Base-by-base conservation (phyloP, 495 filamentous ascomycete species). In the Daldinia caldariorum region DNA sequence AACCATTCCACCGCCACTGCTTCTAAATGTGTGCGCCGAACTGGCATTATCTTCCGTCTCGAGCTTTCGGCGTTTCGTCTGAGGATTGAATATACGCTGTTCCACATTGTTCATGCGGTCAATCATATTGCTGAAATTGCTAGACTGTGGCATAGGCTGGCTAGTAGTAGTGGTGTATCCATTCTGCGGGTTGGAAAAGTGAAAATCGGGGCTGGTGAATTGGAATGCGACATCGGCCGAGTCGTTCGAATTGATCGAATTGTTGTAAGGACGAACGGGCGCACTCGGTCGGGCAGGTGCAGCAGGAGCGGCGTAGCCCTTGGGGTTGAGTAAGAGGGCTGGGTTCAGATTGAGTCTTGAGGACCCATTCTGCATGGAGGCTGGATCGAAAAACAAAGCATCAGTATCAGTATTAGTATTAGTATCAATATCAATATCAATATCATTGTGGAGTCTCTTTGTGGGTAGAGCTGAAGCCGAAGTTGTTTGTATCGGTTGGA, bases 101-200 rank as follows among this genome's bases (percentile, higher is more conserved):
- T 89, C 85, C 16, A 94, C 89, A 58, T 88, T 89, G 72, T 94
- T 90, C 71, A 94, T 79, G 34, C 86, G 82, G 74, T 94, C 92
- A 63, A 95, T 82, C 75, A 84, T 81, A 20, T 75, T 58, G 18
- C 76, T 77, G 64, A 85, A 82, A 35, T 83, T 83, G 63, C 70
- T 75, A 31, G 69, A 65, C 51, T 67, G 56, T 32, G 34, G 55
- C 20, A 9, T 73, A 45, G 20, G 51, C 68, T 64, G 64, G 35
- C 41, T 16, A 55, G 55, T 50, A 55, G 55, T 50, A 49, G 37
- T 26, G 26, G 66, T n/a, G 37, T 32, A 67, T 22, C 47, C 22
- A 29, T 71, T 72, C 14, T 69, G 58, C 1, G 79, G 83, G 39
- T 62, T 79, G 41, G 81, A 63, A 67, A 85, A 86, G 62, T 83